Percentiles rank a stretch among this genome's conserved stretches.
Conservation (phyloP, 768 basidiomycete genomes). For the Psilocybe tampanensis region DNA sequence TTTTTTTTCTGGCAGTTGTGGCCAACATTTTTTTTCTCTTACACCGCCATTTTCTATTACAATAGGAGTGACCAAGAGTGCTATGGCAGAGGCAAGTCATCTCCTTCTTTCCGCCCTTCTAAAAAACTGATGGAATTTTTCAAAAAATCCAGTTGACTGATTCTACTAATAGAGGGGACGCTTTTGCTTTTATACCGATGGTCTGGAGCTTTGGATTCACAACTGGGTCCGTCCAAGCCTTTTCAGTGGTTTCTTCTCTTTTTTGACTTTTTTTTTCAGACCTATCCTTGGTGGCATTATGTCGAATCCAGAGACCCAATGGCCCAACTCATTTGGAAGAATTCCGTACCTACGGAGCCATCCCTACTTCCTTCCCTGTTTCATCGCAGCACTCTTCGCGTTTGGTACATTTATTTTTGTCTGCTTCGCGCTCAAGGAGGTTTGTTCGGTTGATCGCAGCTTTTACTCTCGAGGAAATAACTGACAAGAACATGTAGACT, state of each 20-base stretch:
- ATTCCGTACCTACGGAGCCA: conserved; percentile 32
- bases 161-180: conserved; percentile 38
- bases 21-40: too few relatives aligned
- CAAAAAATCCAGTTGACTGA: conserved; percentile 16
- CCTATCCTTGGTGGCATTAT: conserved; percentile 72
- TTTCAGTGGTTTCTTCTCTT: conserved; percentile 47
- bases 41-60: not conserved
- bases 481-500: conserved; percentile 24
- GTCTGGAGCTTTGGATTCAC: conserved; percentile 38
- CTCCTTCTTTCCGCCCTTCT: not conserved
- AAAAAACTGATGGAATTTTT: not conserved
- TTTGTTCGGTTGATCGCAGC: conserved; percentile 5
- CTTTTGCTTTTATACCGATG: conserved; percentile 34
- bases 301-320: conserved; percentile 58
- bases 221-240: conserved; percentile 35
- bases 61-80: conserved; percentile 45
- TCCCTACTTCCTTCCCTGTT: conserved; percentile 53
- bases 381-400: conserved; percentile 35
- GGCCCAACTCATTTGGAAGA: conserved; percentile 57
- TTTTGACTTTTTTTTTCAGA: conserved; percentile 35
- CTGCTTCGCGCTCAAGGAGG: conserved; percentile 44
- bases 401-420: conserved; percentile 36
- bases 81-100: conserved; percentile 43
- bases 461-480: not conserved
- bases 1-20: too few relatives aligned